phyloP scores from a whole-genome alignment of 306 rosid genomes.

The Sechiopsis laciniata region DNA sequence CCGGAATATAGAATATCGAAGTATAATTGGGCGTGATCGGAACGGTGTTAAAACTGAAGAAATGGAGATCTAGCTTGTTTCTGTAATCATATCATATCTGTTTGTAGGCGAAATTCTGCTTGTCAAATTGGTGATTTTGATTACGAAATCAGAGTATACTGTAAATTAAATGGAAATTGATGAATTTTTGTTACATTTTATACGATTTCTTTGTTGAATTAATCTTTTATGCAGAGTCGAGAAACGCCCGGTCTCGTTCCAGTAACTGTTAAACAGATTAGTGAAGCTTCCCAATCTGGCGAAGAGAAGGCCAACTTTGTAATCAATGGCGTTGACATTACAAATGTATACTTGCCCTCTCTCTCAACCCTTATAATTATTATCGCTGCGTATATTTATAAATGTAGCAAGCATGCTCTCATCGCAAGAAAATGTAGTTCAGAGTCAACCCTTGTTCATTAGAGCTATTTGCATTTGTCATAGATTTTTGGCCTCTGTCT shows the following conservation, averaged over 20 bases:
- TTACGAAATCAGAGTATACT: not conserved
- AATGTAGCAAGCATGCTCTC: not conserved
- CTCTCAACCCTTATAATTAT: not conserved
- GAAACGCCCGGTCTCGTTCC: conserved; percentile 72
- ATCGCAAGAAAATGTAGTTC: not conserved
- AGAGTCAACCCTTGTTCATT: not conserved
- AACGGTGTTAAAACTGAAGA: not conserved
- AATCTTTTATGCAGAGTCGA: conserved; percentile 39
- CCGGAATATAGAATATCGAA: not conserved
- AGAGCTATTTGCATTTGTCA: not conserved
- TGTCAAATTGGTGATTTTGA: not conserved
- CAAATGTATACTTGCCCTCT: conserved; percentile 46
- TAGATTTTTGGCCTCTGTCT: not conserved
- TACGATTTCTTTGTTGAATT: not conserved
- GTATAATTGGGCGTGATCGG: not conserved
- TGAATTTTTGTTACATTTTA: no score
- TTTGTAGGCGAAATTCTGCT: not conserved
- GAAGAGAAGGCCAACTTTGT: conserved; percentile 77
- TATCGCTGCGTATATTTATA: not conserved
- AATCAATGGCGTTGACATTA: conserved; percentile 63
- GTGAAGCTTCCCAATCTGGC: conserved; percentile 71
- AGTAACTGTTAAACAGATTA: conserved; percentile 82
- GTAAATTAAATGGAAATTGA: not conserved
- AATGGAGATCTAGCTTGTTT: not conserved
- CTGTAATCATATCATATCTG: not conserved